These are phyloP conservation scores for Ogataea ganodermae DNA, from an alignment of 805 yeast species.

Conservation along the genomic window DNA sequence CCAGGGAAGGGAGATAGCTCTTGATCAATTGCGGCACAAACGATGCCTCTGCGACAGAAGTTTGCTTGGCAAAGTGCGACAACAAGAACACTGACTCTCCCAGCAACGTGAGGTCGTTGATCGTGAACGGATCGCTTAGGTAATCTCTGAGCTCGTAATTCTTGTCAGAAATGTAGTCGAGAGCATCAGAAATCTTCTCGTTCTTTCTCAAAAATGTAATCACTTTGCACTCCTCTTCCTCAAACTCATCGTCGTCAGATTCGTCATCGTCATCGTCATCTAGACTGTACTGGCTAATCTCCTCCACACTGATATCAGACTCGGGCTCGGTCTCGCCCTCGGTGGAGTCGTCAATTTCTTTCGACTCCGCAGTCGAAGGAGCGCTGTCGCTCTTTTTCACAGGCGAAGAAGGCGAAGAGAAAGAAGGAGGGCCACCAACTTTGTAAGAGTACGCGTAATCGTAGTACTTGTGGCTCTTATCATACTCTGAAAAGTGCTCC, in stretches of 20 bases:
- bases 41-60: conserved; percentile 19
- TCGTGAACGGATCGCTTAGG: conserved; percentile 36
- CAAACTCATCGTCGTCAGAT: conserved; percentile 9
- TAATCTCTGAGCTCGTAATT: conserved; percentile 34
- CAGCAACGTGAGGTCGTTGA: conserved; percentile 29
- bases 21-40: conserved; percentile 29
- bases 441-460: conserved; percentile 25
- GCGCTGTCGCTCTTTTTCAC: neutral
- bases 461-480: conserved; percentile 30
- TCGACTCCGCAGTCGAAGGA: neutral
- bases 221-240: conserved; percentile 9
- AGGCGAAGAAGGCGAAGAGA: conserved; percentile 2
- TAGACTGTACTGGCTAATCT: conserved; percentile 56
- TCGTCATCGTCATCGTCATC: conserved; percentile 19
- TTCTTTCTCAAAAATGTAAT: conserved; percentile 11
- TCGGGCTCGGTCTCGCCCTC: conserved; percentile 5
- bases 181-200: conserved; percentile 17
- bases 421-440: conserved; percentile 3
- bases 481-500: conserved; percentile 25
- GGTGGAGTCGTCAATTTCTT: conserved; percentile 9
- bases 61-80: conserved; percentile 17
- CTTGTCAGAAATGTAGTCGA: conserved; percentile 27
- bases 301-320: conserved; percentile 34
- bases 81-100: conserved; percentile 28
- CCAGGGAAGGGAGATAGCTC: conserved; percentile 27